These are phyloP conservation scores for Carex kokanica DNA, from an alignment of 176 grass and related monocot species.

Conservation along the genomic window DNA sequence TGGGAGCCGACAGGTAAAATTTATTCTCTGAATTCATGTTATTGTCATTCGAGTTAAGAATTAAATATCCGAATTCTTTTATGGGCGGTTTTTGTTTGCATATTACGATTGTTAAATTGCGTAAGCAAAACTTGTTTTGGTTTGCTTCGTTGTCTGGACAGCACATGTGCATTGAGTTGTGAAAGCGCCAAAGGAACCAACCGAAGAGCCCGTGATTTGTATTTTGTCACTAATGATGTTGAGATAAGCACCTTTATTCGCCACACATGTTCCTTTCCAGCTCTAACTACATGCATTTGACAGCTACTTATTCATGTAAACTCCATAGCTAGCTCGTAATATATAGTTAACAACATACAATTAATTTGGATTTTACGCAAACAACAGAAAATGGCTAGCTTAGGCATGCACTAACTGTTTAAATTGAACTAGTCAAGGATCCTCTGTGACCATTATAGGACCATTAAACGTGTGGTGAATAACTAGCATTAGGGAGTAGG, in stretches of 20 bases:
- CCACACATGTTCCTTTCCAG: constrained; percentile 23
- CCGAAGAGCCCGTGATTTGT: constrained; percentile 23
- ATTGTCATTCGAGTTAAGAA: neutral
- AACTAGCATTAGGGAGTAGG: neutral
- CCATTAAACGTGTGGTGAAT: neutral
- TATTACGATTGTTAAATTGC: neutral
- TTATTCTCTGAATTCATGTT: neutral
- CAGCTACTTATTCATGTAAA: neutral
- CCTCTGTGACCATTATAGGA: neutral
- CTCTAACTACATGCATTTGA: constrained; percentile 5
- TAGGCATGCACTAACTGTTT: neutral
- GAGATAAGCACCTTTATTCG: constrained; percentile 7
- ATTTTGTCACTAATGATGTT: constrained; percentile 25
- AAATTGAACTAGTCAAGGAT: neutral
- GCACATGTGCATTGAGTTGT: constrained; percentile 16
- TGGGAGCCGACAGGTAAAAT: too few species aligned
- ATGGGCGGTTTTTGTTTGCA: neutral
- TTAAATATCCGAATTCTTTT: neutral
- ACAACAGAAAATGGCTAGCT: neutral
- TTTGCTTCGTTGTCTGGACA: constrained; percentile 8
- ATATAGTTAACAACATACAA: neutral
- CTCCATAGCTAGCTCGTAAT: neutral
- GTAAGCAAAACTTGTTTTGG: neutral
- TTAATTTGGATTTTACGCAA: neutral
- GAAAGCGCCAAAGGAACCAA: constrained; percentile 18